Evolutionary conservation across 129 eudicot genomes (phyloP).

Genomic region (Flaveria robusta): DNA sequence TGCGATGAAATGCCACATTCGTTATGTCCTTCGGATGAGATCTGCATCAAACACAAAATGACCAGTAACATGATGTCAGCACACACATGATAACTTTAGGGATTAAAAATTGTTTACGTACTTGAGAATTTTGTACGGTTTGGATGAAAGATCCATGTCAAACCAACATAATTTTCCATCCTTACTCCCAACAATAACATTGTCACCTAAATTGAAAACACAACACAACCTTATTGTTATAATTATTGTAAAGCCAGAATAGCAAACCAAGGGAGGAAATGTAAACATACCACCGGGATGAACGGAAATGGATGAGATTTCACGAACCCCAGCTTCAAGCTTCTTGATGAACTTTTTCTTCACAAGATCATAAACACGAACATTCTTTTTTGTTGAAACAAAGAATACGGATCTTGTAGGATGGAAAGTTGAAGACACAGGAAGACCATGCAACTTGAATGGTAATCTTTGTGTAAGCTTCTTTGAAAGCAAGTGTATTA

Average conservation of each 20-base stretch:
- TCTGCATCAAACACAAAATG: conserved; percentile 38
- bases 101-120: conserved; percentile 33
- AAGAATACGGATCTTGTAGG: conserved; percentile 86
- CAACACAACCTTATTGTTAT: conserved; percentile 3
- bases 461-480: conserved; percentile 73
- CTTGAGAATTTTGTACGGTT: conserved; percentile 80
- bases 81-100: background rate
- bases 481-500: conserved; percentile 87
- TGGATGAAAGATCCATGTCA: conserved; percentile 98
- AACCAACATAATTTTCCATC: conserved; percentile 96
- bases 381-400: conserved; percentile 78
- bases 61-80: background rate
- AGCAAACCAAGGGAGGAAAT: background rate
- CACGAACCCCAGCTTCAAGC: conserved; percentile 78
- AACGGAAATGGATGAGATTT: conserved; percentile 68
- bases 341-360: conserved; percentile 73
- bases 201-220: conserved; percentile 65
- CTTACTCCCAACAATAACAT: conserved; percentile 86
- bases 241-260: background rate
- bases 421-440: conserved; percentile 84
- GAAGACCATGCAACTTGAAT: conserved; percentile 84
- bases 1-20: conserved; percentile 76
- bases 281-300: conserved; percentile 85
- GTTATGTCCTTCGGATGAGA: conserved; percentile 78
- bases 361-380: conserved; percentile 77